Evolutionary conservation across 2,329 filamentous ascomycete genomes (phyloP), one percentile per base, ranked within the genome.

Genomic region (Aaosphaeria arxii): DNA sequence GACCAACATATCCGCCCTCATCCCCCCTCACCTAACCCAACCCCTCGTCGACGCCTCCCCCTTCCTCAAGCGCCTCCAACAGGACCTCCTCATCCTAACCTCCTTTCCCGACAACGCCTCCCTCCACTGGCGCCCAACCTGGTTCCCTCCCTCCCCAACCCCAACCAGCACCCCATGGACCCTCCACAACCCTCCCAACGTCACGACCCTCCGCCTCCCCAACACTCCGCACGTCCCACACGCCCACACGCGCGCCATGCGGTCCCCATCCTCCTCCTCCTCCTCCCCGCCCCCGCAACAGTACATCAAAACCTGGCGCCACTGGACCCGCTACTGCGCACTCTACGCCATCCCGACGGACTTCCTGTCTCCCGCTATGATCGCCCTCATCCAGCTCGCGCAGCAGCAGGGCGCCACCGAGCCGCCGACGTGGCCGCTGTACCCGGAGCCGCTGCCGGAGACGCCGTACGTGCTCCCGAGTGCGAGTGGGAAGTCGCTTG

Each of bases 131-230:
- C 61, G 59, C 9, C 64, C 64, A 0, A 45, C 52, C 1, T 68
- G 63, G 64, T 66, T 66, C 49, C 7, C 43, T 0, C 24, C 9
- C 1, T 47, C 36, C 5, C 24, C 42, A 30, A 24, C 47, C 7
- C 11, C 24, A 28, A 9, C 33, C 33, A 9, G 2, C 33, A n/a
- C 41, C 1, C 11, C n/a, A 0, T 68, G 64, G 64, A 62, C 60
- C 1, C 46, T 66, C 13, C 57, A 63, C 17, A 66, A 62, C 32
- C 63, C 64, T 4, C 63, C 62, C 1, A 51, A 65, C 24, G 59
- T 66, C 7, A 58, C 66, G 13, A 64, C 61, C 3, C 58, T 63
- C 30, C 44, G 39, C 2, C 45, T 66, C 1, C 57, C 58, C 1
- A 7, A 24, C 1, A 7, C 7, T 6, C 17, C 11, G 11, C 4